Evolutionary conservation across 371 early-diverging fungal genomes (phyloP), one percentile per base, ranked within the genome.

Genomic region (Haplosporangium sp.): DNA sequence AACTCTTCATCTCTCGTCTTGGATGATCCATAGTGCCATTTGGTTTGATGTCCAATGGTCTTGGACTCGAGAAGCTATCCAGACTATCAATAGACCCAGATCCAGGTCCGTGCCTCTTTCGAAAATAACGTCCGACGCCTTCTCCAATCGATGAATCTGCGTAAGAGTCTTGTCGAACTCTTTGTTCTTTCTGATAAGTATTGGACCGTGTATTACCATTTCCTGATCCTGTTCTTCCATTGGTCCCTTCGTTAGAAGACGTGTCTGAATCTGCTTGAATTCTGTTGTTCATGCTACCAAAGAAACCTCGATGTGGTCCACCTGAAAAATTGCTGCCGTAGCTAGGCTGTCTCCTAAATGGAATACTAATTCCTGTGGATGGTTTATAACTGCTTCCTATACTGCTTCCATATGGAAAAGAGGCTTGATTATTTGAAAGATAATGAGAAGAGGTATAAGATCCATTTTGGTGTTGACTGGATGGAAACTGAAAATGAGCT

Each of bases 121-220:
- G 77, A 38, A 72, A 77, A 35, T 68, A 77, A 11, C 77, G 67
- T 9, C 77, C 77, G 19, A 77, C 72, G 11, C 77, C 72, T 6
- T 77, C 77, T 4, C 77, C 77, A 62, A 77, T 72, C 0, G 77
- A 77, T 0, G 77, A 77, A 27, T 76, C 76, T 5, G 77, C 62
- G 10, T 69, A 40, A 5, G 77, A 77, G 62, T 13, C 38, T 37
- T 77, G 72, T 2, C 77, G 72, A 3, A 69, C 47, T 15, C 61
- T 65, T 3, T 77, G 72, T 13, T 53, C 44, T 38, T 45, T 40
- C 3, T 62, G 55, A 20, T 52, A 40, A 27, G n/a, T n/a, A 34
- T 39, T 15, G 11, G 65, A 53, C 48, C 42, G 40, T 42, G 19
- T 19, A 5, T 59, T 56, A 17, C 39, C 53, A 44, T 35, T 17